phyloP scores from a whole-genome alignment of 202 grass and related monocot genomes.

The Saccharum hybrid region DNA sequence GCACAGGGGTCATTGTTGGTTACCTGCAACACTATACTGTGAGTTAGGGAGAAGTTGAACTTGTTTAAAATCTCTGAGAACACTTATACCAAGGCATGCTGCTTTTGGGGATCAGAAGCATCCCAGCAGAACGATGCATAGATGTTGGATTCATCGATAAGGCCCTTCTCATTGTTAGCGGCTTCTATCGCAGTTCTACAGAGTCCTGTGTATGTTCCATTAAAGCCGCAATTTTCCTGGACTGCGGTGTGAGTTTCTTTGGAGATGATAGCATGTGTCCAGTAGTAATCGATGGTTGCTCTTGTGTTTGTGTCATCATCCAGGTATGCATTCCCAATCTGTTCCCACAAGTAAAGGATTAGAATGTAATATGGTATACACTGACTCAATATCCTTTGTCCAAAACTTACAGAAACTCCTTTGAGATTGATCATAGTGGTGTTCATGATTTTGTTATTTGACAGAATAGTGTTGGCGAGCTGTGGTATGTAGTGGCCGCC shows the following conservation, averaged over 20 bases:
- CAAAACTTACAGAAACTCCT: conserved; percentile 57
- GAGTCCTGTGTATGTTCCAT: conserved; percentile 35
- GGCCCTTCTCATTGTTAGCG: conserved; percentile 38
- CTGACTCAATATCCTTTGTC: conserved; percentile 10
- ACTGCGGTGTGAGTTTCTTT: conserved; percentile 42
- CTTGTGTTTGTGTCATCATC: conserved; percentile 51
- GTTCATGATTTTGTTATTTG: conserved; percentile 42
- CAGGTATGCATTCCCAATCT: conserved; percentile 63
- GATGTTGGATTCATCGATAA: conserved; percentile 55
- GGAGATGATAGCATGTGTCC: conserved; percentile 61
- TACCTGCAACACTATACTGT: conserved; percentile 48
- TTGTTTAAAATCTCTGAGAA: conserved; percentile 14
- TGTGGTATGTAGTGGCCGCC: conserved; percentile 60
- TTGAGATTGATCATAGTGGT: conserved; percentile 51
- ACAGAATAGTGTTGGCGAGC: conserved; percentile 51
- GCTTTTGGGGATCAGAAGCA: conserved; percentile 37
- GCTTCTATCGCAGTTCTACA: conserved; percentile 28
- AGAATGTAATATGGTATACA: conserved; percentile 28
- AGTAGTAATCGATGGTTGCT: conserved; percentile 55
- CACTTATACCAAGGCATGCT: conserved; percentile 38
- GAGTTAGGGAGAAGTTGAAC: conserved; percentile 6
- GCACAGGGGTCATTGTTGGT: conserved; percentile 52
- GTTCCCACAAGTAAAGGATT: not conserved
- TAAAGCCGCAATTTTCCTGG: conserved; percentile 49
- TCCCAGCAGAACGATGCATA: conserved; percentile 49